Percentiles rank a stretch among this genome's conserved stretches.
Conservation (phyloP, 306 rosid genomes). For the Lathyrus oleraceus region DNA sequence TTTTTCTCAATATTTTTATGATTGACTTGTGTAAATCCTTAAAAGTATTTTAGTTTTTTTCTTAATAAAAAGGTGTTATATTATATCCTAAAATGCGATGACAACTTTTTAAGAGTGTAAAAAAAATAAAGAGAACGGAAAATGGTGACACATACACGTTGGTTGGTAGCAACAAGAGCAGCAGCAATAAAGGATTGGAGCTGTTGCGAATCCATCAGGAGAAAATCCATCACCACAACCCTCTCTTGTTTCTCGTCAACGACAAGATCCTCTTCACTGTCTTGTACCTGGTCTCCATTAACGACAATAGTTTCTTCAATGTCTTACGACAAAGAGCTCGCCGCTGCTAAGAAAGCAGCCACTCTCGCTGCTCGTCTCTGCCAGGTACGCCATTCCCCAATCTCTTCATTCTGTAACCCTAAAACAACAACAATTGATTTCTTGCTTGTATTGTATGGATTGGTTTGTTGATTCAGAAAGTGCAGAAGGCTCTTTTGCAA, state of each 20-base stretch:
- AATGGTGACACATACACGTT: constrained; percentile 4
- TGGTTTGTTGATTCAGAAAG: constrained; percentile 60
- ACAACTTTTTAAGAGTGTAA: too few species aligned
- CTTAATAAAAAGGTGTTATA: too few species aligned
- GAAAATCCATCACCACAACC: neutral
- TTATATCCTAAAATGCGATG: too few species aligned
- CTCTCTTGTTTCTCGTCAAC: neutral
- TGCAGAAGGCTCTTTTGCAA: constrained; percentile 77
- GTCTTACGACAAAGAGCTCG: constrained; percentile 87
- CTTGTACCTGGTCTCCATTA: constrained; percentile 23
- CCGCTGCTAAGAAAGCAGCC: constrained; percentile 88
- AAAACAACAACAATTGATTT: neutral
- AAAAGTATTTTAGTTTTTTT: too few species aligned
- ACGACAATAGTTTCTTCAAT: constrained; percentile 48
- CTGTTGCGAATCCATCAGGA: constrained; percentile 31
- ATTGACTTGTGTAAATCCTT: too few species aligned
- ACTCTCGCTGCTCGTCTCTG: constrained; percentile 86
- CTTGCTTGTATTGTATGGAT: constrained; percentile 6
- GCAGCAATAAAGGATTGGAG: neutral
- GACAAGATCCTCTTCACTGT: neutral
- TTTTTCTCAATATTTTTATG: too few species aligned
- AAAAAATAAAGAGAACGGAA: neutral
- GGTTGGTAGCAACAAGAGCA: neutral
- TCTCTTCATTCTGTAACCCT: neutral
- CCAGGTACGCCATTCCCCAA: constrained; percentile 53